Percentiles rank a stretch among this genome's conserved stretches.
Conservation (phyloP, 2,329 filamentous ascomycete genomes). For the Exophiala calicioides region DNA sequence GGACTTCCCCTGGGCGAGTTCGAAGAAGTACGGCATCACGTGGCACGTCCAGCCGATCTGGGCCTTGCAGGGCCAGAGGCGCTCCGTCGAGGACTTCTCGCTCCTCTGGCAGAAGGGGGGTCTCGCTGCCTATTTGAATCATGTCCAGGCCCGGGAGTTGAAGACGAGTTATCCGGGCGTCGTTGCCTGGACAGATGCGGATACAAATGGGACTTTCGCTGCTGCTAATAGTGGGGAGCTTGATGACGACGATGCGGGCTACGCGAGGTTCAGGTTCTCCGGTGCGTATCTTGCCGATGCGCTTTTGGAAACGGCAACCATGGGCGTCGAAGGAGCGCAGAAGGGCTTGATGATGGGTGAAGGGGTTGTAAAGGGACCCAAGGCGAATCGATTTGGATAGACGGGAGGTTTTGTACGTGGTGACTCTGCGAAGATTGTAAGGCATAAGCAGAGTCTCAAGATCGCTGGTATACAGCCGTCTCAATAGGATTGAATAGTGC, state of each 20-base stretch:
- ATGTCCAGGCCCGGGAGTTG: slow-evolving; percentile 8
- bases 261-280: slow-evolving; percentile 11
- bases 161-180: slow-evolving; percentile 4
- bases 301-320: slow-evolving; percentile 13
- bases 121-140: slow-evolving; percentile 9
- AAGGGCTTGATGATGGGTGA: slow-evolving; percentile 12
- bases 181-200: background rate
- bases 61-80: slow-evolving; percentile 9
- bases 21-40: slow-evolving; percentile 10
- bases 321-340: slow-evolving; percentile 7
- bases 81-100: slow-evolving; percentile 7
- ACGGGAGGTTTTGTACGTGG: background rate
- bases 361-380: slow-evolving; percentile 7
- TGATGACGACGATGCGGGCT: slow-evolving; percentile 4
- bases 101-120: slow-evolving; percentile 7
- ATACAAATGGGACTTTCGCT: too few relatives aligned
- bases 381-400: slow-evolving; percentile 9
- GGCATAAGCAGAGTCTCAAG: too few relatives aligned
- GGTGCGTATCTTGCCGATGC: slow-evolving; percentile 10
- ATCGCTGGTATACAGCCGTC: too few relatives aligned
- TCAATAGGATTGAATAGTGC: too few relatives aligned
- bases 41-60: slow-evolving; percentile 17
- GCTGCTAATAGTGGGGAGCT: too few relatives aligned
- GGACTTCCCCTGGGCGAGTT: slow-evolving; percentile 4
- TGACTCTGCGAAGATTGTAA: background rate